phyloP scores from a whole-genome alignment of 257 asterid species.

The Osmanthus fragrans region DNA sequence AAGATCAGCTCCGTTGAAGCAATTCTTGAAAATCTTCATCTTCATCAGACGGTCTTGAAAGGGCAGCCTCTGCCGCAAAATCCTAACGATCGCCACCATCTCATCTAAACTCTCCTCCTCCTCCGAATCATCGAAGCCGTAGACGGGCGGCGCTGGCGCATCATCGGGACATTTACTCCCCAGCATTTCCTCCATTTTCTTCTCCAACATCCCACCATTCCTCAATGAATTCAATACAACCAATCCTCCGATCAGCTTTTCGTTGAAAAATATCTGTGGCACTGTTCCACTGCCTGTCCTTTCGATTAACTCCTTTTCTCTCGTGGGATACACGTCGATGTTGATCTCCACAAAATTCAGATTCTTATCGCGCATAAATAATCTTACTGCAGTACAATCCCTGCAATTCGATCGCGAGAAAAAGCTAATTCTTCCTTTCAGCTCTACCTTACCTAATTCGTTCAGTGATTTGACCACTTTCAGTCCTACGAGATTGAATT shows the following conservation, averaged over 20 bases:
- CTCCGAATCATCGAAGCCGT: conserved; percentile 69
- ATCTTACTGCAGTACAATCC: conserved; percentile 80
- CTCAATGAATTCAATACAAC: conserved; percentile 83
- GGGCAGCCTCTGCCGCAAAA: conserved; percentile 71
- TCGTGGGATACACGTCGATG: conserved; percentile 71
- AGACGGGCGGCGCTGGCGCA: conserved; percentile 82
- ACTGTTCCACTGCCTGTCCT: conserved; percentile 60
- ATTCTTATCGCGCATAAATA: conserved; percentile 52
- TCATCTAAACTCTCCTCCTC: conserved; percentile 55
- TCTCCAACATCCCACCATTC: conserved; percentile 73
- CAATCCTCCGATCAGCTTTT: conserved; percentile 74
- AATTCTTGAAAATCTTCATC: conserved; percentile 82
- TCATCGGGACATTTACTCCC: conserved; percentile 73
- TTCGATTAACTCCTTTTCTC: conserved; percentile 67
- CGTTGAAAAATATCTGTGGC: conserved; percentile 89
- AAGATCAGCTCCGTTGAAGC: conserved; percentile 80
- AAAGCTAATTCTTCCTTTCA: conserved; percentile 69
- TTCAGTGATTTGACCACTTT: conserved; percentile 55
- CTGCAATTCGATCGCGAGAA: conserved; percentile 88
- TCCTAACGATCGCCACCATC: conserved; percentile 58
- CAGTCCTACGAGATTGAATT: conserved; percentile 60
- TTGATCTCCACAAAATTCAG: conserved; percentile 75
- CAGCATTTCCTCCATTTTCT: conserved; percentile 69
- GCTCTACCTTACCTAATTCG: conserved; percentile 31
- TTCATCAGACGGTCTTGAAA: conserved; percentile 78